Evolutionary conservation across 2,329 filamentous ascomycete species (phyloP).

Genomic region (Cercospora sojina): DNA sequence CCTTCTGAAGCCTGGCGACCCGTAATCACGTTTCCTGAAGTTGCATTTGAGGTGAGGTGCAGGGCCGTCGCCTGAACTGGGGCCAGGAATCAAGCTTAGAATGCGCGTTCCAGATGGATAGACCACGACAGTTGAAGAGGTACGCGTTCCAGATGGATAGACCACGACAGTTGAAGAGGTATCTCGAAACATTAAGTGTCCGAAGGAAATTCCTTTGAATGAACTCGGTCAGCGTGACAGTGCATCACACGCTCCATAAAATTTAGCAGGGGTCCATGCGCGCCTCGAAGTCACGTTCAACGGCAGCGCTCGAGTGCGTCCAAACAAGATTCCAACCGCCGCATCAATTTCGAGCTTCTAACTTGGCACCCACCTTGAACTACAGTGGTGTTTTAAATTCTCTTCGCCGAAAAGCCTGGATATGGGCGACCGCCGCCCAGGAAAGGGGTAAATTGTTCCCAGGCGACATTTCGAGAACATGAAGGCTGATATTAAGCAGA

Average conservation of each 20-base stretch:
- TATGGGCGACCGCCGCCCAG: not conserved
- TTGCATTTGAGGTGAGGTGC: not conserved
- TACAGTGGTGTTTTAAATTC: not conserved
- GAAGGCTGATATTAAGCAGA: not conserved
- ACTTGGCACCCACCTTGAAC: not conserved
- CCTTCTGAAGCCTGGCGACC: not conserved
- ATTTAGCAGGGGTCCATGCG: not conserved
- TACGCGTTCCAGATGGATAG: not conserved
- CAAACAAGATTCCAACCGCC: not conserved
- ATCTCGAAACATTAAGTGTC: not conserved
- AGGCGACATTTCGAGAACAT: not conserved
- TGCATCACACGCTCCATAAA: not conserved
- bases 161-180: not conserved
- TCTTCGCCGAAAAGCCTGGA: not conserved
- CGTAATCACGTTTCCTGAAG: not conserved
- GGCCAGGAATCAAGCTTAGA: not conserved
- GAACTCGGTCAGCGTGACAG: not conserved
- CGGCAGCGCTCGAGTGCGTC: not conserved
- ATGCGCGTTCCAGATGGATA: not conserved
- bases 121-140: not conserved
- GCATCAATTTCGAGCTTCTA: not conserved
- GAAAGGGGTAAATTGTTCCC: not conserved
- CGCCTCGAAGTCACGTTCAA: not conserved
- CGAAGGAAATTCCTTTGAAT: not conserved
- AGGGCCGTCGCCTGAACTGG: not conserved